These are phyloP conservation scores for Penicillium simplicissimum DNA, from an alignment of 495 filamentous ascomycete species.

Conservation along the genomic window DNA sequence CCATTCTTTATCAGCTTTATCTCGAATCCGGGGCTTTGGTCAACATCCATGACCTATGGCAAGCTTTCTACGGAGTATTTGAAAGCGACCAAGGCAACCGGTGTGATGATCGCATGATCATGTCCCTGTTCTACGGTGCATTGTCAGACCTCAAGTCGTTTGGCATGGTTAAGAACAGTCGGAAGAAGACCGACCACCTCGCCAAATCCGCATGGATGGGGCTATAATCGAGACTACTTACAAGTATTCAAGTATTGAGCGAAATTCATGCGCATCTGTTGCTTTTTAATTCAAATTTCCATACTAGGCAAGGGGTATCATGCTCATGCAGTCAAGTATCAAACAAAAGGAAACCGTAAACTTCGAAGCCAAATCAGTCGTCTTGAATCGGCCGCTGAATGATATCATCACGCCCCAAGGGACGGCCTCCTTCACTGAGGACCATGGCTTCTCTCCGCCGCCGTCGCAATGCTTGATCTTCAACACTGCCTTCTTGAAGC, in stretches of 20 bases:
- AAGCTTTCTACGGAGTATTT: slow-evolving; percentile 77
- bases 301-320: slow-evolving; percentile 26
- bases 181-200: slow-evolving; percentile 89
- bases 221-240: slow-evolving; percentile 39
- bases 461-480: slow-evolving; percentile 52
- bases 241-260: slow-evolving; percentile 7
- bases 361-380: slow-evolving; percentile 6
- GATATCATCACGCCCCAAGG: slow-evolving; percentile 51
- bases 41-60: slow-evolving; percentile 88
- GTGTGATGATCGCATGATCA: slow-evolving; percentile 49
- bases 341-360: background rate
- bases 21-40: slow-evolving; percentile 84
- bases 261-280: slow-evolving; percentile 1
- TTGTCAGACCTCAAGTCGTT: slow-evolving; percentile 81
- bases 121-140: slow-evolving; percentile 77
- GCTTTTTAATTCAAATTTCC: slow-evolving; percentile 15
- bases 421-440: slow-evolving; percentile 50
- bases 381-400: slow-evolving; percentile 44
- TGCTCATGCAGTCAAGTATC: slow-evolving; percentile 19
- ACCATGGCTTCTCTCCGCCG: slow-evolving; percentile 58
- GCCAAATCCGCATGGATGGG: slow-evolving; percentile 78
- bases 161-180: slow-evolving; percentile 85
- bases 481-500: slow-evolving; percentile 44
- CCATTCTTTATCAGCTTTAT: slow-evolving; percentile 88
- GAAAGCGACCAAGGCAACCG: slow-evolving; percentile 60